Evolutionary conservation across 1,139 yeast genomes (phyloP).

Genomic region (Pichia sp.): DNA sequence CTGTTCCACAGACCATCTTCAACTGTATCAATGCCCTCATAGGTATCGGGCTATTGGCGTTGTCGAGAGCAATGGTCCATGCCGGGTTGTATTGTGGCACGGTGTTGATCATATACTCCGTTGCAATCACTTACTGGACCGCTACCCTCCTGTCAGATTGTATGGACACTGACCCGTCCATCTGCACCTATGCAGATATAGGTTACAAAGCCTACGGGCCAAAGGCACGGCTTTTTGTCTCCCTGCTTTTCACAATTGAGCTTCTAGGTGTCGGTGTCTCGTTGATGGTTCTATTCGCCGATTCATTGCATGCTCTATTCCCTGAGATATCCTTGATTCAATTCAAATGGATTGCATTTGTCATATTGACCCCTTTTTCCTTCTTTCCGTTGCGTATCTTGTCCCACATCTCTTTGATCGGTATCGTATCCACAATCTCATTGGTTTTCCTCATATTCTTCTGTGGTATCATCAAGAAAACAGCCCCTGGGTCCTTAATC

Average conservation of each 20-base stretch:
- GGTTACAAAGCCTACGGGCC: conserved; percentile 36
- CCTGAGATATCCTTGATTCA: conserved; percentile 34
- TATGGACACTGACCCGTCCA: conserved; percentile 78
- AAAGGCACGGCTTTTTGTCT: conserved; percentile 58
- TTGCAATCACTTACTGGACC: conserved; percentile 61
- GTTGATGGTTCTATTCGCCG: conserved; percentile 51
- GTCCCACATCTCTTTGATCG: conserved; percentile 46
- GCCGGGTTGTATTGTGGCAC: conserved; percentile 80
- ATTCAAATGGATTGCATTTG: conserved; percentile 41
- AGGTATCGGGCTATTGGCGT: conserved; percentile 81
- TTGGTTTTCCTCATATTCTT: conserved; percentile 37
- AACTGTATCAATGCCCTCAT: conserved; percentile 81
- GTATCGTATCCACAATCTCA: conserved; percentile 45
- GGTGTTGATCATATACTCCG: conserved; percentile 49
- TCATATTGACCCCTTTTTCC: conserved; percentile 40
- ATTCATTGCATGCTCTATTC: conserved; percentile 44
- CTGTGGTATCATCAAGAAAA: conserved; percentile 42
- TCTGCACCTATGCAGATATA: conserved; percentile 84
- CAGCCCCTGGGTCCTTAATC: conserved; percentile 47
- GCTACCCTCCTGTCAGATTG: conserved; percentile 63
- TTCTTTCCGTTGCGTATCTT: conserved; percentile 47
- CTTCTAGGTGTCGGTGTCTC: conserved; percentile 56
- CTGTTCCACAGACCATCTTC: conserved; percentile 84
- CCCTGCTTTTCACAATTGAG: conserved; percentile 64
- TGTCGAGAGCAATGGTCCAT: conserved; percentile 74